phyloP scores from a whole-genome alignment of 2,329 filamentous ascomycete species.

The Arthrinium puccinioides region DNA sequence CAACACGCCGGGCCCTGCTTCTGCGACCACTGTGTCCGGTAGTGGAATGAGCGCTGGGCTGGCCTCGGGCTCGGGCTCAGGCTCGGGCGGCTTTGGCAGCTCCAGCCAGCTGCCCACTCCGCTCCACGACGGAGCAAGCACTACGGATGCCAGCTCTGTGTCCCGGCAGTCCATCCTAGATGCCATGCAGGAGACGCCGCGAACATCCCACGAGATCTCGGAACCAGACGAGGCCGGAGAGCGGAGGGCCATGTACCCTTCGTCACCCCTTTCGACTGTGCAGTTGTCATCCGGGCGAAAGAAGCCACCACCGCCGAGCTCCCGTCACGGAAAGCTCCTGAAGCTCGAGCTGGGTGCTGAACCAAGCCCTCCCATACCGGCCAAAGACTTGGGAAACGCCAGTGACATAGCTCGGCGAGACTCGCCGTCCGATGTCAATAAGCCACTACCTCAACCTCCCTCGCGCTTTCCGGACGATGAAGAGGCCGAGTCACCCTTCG shows the following conservation, averaged over 20 bases:
- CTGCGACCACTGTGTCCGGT: constrained; percentile 17
- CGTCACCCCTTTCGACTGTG: constrained; percentile 15
- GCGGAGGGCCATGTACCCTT: constrained; percentile 24
- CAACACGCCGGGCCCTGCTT: constrained; percentile 22
- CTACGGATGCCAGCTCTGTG: constrained; percentile 50
- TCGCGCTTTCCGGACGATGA: constrained; percentile 36
- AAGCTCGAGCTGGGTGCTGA: constrained; percentile 38
- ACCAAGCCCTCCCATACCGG: constrained; percentile 16
- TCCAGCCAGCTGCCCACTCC: constrained; percentile 15
- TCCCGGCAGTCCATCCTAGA: constrained; percentile 55
- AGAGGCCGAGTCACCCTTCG: constrained; percentile 43
- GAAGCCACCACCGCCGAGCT: constrained; percentile 66
- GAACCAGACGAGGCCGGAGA: constrained; percentile 42
- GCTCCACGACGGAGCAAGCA: constrained; percentile 37
- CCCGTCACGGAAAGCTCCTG: constrained; percentile 71
- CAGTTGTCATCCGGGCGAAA: constrained; percentile 24
- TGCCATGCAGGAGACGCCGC: constrained; percentile 40
- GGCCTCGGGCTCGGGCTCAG: constrained; percentile 3
- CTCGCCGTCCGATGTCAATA: constrained; percentile 48
- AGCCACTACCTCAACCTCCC: constrained; percentile 53
- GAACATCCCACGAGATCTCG: constrained; percentile 51
- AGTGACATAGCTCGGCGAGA: constrained; percentile 17
- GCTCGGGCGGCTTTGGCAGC: constrained; percentile 13
- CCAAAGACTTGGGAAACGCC: constrained; percentile 8
- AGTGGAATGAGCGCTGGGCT: constrained; percentile 5